Evolutionary conservation across 2,329 filamentous ascomycete genomes (phyloP).

Genomic region (Fusarium sp.): DNA sequence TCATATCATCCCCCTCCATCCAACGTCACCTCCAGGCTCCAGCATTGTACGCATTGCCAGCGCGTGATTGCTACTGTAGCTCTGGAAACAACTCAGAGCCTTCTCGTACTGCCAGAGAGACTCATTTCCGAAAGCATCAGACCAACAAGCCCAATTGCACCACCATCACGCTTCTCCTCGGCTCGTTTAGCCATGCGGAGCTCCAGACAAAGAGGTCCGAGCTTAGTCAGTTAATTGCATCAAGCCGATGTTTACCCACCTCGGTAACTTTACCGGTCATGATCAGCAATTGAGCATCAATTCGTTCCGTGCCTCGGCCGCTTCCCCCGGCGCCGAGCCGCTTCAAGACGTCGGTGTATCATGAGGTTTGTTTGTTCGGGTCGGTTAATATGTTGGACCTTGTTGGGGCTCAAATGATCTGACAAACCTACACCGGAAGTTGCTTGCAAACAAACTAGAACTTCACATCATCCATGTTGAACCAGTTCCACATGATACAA

Average conservation of each 20-base stretch:
- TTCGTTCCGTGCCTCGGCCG: conserved; percentile 21
- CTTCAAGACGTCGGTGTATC: neutral
- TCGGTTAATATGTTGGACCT: neutral
- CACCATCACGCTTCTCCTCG: neutral
- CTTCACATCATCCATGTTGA: neutral
- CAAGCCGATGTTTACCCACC: conserved; percentile 1
- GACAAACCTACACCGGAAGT: neutral
- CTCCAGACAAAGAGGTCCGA: neutral
- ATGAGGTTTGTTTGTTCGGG: neutral
- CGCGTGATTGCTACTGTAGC: neutral
- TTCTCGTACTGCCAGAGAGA: neutral
- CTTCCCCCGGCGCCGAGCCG: conserved; percentile 24
- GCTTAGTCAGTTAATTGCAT: neutral
- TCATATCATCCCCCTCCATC: neutral
- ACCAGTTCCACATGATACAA: neutral
- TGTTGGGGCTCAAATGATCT: neutral
- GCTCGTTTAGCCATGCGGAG: neutral
- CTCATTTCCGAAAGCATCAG: neutral
- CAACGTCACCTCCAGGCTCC: conserved; percentile 11
- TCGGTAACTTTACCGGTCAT: neutral
- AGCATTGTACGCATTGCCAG: neutral
- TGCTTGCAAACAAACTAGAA: neutral
- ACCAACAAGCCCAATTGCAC: conserved; percentile 2
- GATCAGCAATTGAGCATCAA: neutral
- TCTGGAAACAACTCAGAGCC: neutral